Percentiles rank a stretch among this genome's conserved stretches.
Evolutionary conservation across 805 yeast species (phyloP).

Genomic region (Lachancea sp.): DNA sequence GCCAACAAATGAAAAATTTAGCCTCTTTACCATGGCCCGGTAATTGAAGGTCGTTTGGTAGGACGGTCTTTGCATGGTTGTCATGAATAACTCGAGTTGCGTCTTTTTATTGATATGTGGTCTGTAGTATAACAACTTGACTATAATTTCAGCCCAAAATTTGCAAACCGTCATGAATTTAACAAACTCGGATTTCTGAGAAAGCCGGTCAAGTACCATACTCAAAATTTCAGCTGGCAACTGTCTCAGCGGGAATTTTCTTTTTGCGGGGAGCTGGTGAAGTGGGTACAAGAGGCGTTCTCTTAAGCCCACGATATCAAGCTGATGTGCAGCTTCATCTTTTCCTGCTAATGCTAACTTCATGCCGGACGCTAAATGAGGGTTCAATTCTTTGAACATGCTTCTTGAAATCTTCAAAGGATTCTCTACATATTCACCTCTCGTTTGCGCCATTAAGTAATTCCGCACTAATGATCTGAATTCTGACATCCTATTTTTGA

Average conservation of each 20-base stretch:
- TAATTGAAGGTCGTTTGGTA: constrained; percentile 56
- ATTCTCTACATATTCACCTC: constrained; percentile 17
- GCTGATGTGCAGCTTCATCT: constrained; percentile 1
- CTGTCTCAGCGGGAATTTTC: constrained; percentile 25
- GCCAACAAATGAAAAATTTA: constrained; percentile 73
- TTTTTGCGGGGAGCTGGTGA: constrained; percentile 1
- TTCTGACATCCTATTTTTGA: constrained; percentile 23
- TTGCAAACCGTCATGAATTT: constrained; percentile 67
- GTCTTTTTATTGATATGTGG: constrained; percentile 63
- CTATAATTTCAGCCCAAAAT: constrained; percentile 69
- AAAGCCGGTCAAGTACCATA: constrained; percentile 58
- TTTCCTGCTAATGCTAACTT: constrained; percentile 10
- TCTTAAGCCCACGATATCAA: neutral
- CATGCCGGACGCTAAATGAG: constrained; percentile 16
- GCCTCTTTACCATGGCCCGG: constrained; percentile 62
- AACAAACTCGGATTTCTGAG: constrained; percentile 52
- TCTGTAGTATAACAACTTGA: constrained; percentile 82
- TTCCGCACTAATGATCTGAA: constrained; percentile 24
- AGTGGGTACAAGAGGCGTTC: constrained; percentile 4
- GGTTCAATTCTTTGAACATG: constrained; percentile 20
- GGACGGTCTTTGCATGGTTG: constrained; percentile 25
- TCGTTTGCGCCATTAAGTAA: constrained; percentile 16
- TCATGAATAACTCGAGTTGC: constrained; percentile 38
- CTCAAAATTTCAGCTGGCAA: constrained; percentile 55
- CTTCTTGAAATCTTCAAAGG: constrained; percentile 17